Base-by-base conservation (phyloP, 2,329 filamentous ascomycete species). In the Penicillium brevicompactum region DNA sequence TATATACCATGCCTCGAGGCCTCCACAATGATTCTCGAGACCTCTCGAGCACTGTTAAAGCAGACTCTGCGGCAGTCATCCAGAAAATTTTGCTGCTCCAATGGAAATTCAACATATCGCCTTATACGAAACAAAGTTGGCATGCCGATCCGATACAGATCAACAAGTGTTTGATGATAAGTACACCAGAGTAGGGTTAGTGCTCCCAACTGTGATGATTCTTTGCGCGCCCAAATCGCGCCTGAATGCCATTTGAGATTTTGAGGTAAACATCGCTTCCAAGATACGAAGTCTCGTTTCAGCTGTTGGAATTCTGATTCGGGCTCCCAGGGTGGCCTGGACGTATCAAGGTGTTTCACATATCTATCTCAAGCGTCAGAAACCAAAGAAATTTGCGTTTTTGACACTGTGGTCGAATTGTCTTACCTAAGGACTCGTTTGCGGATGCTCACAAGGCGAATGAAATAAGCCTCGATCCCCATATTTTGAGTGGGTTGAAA, bases 101-200 rank as follows among this genome's bases (percentile, higher is more conserved):
- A 49, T 16, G 58, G 58, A 32, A 61, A 58, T 5, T 46, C 18
- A 18, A 58, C 41, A 21, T 49, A 18, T 32, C 76, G 73, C 32
- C 74, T 69, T n/a, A 78, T 64, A 51, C 76, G 73, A 61, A 80
- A 79, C 4, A 80, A 65, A 41, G 76, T 72, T 0, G 78, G 77
- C 75, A 80, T 75, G 11, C 76, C 74, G 50, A 80, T 73, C 27
- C 78, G 76, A 62, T 79, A 80, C 2, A 80, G 68, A 56, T 80
- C 77, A 4, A 79, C 66, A 38, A 77, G 72, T 45, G 76, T 78
- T 60, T 79, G 76, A 43, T 80, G 75, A 46, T 78, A 80, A 24
- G 78, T 80, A 60, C 76, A 79, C 59, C 79, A 78, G 8, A 80
- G 70, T 3, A 79, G 60, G 11, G 77, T 74, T 41, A 80, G 66